A percentile compares a stretch with the other conserved stretches of the same genome.
Evolutionary conservation across 148 eudicot genomes (phyloP).

Genomic region (Camellia granthamiana): DNA sequence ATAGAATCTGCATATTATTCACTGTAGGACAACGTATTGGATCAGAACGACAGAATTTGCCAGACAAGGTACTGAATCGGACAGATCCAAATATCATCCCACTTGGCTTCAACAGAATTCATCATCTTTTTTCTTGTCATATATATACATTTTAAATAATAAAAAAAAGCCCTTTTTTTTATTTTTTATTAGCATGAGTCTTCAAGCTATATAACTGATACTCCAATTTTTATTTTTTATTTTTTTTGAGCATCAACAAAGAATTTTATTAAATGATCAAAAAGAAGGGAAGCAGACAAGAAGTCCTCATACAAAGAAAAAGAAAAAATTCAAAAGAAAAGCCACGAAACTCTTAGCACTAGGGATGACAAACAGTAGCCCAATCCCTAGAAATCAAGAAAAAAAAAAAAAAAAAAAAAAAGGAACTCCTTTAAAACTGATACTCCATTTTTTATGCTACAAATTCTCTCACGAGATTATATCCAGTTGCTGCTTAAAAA

Average conservation of each 20-base stretch:
- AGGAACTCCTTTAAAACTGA: background rate
- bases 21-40: background rate
- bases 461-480: background rate
- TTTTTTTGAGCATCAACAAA: no score
- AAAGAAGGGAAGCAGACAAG: no score
- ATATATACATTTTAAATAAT: no score
- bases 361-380: no score
- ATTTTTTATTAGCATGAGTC: background rate
- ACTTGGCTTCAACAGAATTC: background rate
- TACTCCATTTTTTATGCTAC: background rate
- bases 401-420: no score
- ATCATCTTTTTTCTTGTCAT: background rate
- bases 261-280: no score
- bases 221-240: background rate
- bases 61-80: background rate
- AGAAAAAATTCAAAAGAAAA: no score
- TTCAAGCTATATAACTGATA: background rate
- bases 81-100: background rate
- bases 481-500: slow-evolving; percentile 3
- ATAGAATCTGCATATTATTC: background rate
- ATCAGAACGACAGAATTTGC: background rate
- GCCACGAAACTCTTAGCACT: no score
- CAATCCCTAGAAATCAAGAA: no score
- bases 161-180: no score
- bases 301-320: no score